phyloP scores from a whole-genome alignment of 2,329 filamentous ascomycete genomes.

The Aspergillus udagawae region DNA sequence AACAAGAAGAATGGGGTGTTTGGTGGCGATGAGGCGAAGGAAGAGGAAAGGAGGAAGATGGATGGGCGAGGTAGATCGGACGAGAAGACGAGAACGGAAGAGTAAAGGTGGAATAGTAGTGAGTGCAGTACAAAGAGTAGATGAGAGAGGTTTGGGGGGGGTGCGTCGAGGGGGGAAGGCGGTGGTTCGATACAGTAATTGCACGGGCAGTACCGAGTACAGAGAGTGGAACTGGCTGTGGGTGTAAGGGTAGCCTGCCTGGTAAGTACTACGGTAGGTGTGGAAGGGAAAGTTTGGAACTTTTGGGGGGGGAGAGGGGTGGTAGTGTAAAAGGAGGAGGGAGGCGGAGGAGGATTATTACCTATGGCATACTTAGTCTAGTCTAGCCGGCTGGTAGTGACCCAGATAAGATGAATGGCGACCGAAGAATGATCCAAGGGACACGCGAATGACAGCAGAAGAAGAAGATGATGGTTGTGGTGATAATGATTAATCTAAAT shows the following conservation, averaged over 20 bases:
- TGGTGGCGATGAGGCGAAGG: conserved; percentile 2
- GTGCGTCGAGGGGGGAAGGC: background rate
- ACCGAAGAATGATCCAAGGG: background rate
- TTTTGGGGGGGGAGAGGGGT: conserved; percentile 11
- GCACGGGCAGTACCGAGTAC: background rate
- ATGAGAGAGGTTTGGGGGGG: conserved; percentile 17
- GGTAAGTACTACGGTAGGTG: conserved; percentile 7
- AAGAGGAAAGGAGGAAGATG: conserved; percentile 6
- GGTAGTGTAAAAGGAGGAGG: conserved; percentile 11
- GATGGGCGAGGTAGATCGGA: conserved; percentile 12
- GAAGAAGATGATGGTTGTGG: background rate
- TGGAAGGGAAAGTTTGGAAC: conserved; percentile 12
- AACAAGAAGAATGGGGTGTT: conserved; percentile 8
- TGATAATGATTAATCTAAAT: background rate
- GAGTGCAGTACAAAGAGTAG: conserved; percentile 15
- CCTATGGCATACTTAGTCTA: background rate
- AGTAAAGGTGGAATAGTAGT: conserved; percentile 3
- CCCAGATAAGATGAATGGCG: conserved; percentile 3
- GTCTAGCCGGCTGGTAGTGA: conserved; percentile 4
- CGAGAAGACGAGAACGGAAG: conserved; percentile 2
- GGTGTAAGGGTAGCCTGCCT: background rate
- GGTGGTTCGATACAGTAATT: conserved; percentile 1
- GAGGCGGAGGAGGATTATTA: conserved; percentile 10
- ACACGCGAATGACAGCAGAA: background rate
- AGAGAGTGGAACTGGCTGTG: background rate